Conservation (phyloP, 2,329 filamentous ascomycete species). For the Dothidotthia symphoricarpi region DNA sequence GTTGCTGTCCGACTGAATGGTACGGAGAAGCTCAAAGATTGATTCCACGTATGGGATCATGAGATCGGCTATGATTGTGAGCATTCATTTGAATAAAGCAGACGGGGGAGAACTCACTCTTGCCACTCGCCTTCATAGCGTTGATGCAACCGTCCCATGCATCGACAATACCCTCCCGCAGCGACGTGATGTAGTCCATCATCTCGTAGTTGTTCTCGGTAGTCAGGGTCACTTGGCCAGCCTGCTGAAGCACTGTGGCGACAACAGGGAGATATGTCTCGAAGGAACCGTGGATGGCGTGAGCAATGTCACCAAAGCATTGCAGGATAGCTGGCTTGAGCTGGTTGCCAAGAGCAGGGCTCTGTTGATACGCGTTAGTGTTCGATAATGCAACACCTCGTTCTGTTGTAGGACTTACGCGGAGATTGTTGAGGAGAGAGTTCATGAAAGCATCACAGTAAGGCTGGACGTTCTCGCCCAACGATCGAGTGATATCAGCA, state of each 20-base stretch:
- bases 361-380: slow-evolving; percentile 50
- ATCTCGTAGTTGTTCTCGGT: slow-evolving; percentile 88
- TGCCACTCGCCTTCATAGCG: slow-evolving; percentile 80
- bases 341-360: slow-evolving; percentile 83
- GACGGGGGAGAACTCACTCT: slow-evolving; percentile 57
- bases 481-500: slow-evolving; percentile 89
- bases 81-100: slow-evolving; percentile 7
- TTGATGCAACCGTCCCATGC: slow-evolving; percentile 97
- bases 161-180: slow-evolving; percentile 98
- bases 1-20: slow-evolving; percentile 77
- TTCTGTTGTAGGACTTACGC: slow-evolving; percentile 53
- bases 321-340: slow-evolving; percentile 98
- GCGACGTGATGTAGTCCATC: slow-evolving; percentile 91
- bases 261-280: slow-evolving; percentile 92
- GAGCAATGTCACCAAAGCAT: slow-evolving; percentile 96
- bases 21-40: slow-evolving; percentile 83
- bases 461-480: slow-evolving; percentile 86
- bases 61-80: slow-evolving; percentile 57
- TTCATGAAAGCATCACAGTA: slow-evolving; percentile 99
- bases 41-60: slow-evolving; percentile 76
- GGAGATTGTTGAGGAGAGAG: slow-evolving; percentile 86
- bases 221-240: slow-evolving; percentile 74
- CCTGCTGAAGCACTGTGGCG: slow-evolving; percentile 90
- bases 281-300: slow-evolving; percentile 87
- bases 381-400: background rate